Evolutionary conservation across 345 rosid species (phyloP), one percentile per base, ranked within the genome.

Genomic region (Diplotaxis tenuifolia): DNA sequence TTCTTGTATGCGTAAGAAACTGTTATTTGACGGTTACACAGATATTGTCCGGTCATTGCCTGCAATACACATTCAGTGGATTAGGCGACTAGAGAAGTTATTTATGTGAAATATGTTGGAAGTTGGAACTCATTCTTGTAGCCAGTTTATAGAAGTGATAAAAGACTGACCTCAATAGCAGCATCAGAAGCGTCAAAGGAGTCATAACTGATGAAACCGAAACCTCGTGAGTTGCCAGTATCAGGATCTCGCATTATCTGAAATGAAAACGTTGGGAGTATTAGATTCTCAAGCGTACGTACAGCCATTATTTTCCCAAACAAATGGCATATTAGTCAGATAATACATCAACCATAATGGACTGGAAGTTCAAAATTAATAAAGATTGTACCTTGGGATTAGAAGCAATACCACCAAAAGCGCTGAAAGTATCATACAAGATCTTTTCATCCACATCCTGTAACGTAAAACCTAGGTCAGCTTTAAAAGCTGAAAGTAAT

Each of bases 171-270:
- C 96, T 96, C 99, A 47, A 92, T 96, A 66, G 98, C 99, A 54
- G 98, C 88, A 88, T 92, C 99, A 77, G 99, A 96, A 62, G 98
- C 98, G 74, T 92, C 96, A 71, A 96, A 96, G 42, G 99, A 96
- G 71, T 96, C 99, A 76, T 96, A 96, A 76, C 99, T 96, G 53
- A 96, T 87, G 81, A 96, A 96, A 78, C 98, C 99, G 72, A 96
- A 96, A 52, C 98, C 99, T 42, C 98, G 91, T 9, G 98, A 96
- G 85, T 86, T 90, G 53, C 99, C 99, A 0, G 98, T 89, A 40
- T 96, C 99, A 2, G 99, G 98, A 84, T 96, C 99, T 83, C 98
- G 83, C 97, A 96, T 92, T 65, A 88, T 92, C 99, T 96, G 83
- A 71, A 63, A 78, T 42, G 47, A 19, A 63, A 65, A 64, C 16